Percentiles rank a stretch among this genome's conserved stretches.
These are phyloP conservation scores for Chenopodium formosanum DNA, from an alignment of 148 eudicot genomes.

Conservation along the genomic window DNA sequence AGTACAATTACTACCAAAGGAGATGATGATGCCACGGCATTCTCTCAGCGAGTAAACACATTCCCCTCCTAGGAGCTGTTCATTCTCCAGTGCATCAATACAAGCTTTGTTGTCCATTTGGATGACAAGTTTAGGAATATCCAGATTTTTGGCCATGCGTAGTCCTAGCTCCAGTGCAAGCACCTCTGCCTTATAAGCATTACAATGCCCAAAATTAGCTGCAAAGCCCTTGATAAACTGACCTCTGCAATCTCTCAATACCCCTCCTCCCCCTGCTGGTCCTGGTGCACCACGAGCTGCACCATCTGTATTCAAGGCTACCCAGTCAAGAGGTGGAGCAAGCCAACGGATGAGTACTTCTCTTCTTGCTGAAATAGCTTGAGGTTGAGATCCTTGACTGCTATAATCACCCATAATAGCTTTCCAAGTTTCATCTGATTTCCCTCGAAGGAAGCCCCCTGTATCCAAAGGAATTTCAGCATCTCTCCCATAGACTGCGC, in stretches of 20 bases:
- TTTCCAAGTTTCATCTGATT: background rate
- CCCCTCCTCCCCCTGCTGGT: background rate
- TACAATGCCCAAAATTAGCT: background rate
- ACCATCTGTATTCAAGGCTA: background rate
- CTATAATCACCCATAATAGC: background rate
- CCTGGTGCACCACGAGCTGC: background rate
- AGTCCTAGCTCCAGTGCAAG: background rate
- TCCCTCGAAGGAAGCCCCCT: rapidly evolving
- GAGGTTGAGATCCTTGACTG: rapidly evolving
- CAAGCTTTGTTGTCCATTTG: background rate
- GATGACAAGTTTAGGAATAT: background rate
- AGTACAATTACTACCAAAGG: background rate
- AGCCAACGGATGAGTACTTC: background rate
- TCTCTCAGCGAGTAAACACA: background rate
- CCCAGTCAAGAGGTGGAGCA: background rate
- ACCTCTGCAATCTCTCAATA: background rate
- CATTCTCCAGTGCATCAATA: background rate
- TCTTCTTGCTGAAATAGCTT: background rate
- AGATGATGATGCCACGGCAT: background rate
- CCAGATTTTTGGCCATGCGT: background rate
- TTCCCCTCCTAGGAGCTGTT: background rate
- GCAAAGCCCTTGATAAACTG: background rate
- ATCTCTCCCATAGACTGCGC: background rate
- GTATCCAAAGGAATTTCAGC: background rate
- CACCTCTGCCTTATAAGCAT: background rate